A percentile compares a stretch with the other conserved stretches of the same genome.
Conservation (phyloP, 352 stramenopile genomes). For the Phytophthora cryptogea region DNA sequence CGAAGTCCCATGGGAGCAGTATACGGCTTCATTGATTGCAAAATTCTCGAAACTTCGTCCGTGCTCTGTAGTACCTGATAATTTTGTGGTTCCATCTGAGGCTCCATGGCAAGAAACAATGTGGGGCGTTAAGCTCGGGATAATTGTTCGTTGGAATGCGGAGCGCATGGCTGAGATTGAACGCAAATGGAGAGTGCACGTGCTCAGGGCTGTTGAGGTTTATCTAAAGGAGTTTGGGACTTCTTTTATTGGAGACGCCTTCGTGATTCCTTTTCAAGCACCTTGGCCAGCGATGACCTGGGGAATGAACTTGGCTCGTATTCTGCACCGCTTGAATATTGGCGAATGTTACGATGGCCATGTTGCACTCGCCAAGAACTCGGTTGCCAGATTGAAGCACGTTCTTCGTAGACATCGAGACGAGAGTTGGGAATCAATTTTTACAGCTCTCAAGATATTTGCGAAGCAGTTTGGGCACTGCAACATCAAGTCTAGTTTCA, state of each 20-base stretch:
- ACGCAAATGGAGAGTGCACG: conserved; percentile 26
- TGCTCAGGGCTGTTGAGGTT: conserved; percentile 24
- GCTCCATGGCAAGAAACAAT: conserved; percentile 23
- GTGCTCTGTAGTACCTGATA: conserved; percentile 14
- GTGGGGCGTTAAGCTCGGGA: conserved; percentile 32
- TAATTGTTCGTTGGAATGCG: conserved; percentile 31
- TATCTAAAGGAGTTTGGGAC: conserved; percentile 17
- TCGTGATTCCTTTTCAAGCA: conserved; percentile 27
- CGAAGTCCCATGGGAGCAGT: conserved; percentile 15
- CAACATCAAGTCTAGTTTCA: conserved; percentile 21
- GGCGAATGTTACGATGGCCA: conserved; percentile 32
- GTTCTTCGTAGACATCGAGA: conserved; percentile 21
- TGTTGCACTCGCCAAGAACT: conserved; percentile 16
- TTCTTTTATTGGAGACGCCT: conserved; percentile 8
- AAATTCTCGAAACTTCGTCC: conserved; percentile 25
- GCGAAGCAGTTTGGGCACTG: conserved; percentile 22
- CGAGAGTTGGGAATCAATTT: conserved; percentile 28
- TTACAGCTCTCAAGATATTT: conserved; percentile 16
- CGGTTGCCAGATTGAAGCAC: conserved; percentile 9
- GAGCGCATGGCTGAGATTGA: conserved; percentile 24
- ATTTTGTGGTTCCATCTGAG: conserved; percentile 30
- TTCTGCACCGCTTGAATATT: conserved; percentile 25
- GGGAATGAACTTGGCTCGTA: conserved; percentile 27
- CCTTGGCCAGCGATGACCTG: conserved; percentile 31
- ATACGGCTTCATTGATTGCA: conserved; percentile 21